These are phyloP conservation scores for Cnidoscolus chayamansa DNA, from an alignment of 441 rosid genomes.

Conservation along the genomic window DNA sequence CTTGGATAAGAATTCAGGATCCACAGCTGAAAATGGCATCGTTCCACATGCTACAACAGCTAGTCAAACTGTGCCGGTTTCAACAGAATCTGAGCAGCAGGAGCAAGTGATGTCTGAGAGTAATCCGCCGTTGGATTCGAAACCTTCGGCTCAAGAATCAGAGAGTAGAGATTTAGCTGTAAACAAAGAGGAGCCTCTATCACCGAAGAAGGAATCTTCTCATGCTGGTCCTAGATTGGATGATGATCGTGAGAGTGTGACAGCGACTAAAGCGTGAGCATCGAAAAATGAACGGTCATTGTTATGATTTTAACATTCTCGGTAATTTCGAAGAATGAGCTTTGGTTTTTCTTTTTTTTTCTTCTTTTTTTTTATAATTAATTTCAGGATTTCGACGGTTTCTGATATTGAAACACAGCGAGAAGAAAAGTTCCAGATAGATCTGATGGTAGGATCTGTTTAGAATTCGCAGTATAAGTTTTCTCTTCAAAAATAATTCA, in stretches of 20 bases:
- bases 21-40: constrained; percentile 44
- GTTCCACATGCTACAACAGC: constrained; percentile 30
- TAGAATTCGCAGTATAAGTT: background rate
- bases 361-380: background rate
- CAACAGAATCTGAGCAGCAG: constrained; percentile 20
- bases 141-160: constrained; percentile 37
- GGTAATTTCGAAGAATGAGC: background rate
- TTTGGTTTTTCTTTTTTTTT: background rate
- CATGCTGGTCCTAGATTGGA: constrained; percentile 43
- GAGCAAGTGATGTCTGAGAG: constrained; percentile 41
- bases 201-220: constrained; percentile 58
- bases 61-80: constrained; percentile 22
- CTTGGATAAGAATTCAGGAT: constrained; percentile 44
- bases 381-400: constrained; percentile 43
- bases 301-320: background rate
- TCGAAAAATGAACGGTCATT: background rate
- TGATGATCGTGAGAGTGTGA: constrained; percentile 43
- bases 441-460: constrained; percentile 76
- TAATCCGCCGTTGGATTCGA: constrained; percentile 35
- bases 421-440: constrained; percentile 86
- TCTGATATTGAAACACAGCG: constrained; percentile 43
- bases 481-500: background rate
- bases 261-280: constrained; percentile 52
- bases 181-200: constrained; percentile 53
- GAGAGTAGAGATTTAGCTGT: constrained; percentile 39